A percentile compares a stretch with the other conserved stretches of the same genome.
Conservation (phyloP, 2,329 filamentous ascomycete genomes). For the Pseudocercospora musae region DNA sequence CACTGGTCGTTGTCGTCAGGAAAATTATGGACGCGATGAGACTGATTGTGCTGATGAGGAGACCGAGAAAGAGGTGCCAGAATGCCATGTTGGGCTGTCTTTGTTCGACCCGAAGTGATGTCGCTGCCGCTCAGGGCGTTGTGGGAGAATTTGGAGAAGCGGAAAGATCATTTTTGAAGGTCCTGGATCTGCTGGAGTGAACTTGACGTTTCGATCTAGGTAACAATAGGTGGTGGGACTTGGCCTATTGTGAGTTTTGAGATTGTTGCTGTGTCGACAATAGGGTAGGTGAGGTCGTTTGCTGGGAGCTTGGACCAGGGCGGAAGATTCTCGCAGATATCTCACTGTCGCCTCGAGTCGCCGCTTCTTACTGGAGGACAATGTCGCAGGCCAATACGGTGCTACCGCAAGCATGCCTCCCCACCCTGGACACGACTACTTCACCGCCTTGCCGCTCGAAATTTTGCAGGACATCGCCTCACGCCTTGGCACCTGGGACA, state of each 20-base stretch:
- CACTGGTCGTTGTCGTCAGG: background rate
- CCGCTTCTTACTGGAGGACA: background rate
- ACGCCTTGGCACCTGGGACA: too few relatives aligned
- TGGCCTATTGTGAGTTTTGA: background rate
- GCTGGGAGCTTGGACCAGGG: background rate
- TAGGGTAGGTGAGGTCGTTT: background rate
- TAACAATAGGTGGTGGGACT: background rate
- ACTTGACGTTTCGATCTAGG: background rate
- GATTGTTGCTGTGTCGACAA: background rate
- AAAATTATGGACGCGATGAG: background rate
- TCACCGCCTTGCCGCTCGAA: background rate
- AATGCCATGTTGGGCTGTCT: background rate
- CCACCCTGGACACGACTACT: background rate
- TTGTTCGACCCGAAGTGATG: background rate
- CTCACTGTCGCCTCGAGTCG: background rate
- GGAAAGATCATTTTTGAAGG: background rate
- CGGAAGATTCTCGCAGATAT: too few relatives aligned
- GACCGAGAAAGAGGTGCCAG: conserved; percentile 1
- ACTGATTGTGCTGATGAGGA: conserved; percentile 1
- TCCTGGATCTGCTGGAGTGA: background rate
- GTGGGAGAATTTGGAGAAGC: background rate
- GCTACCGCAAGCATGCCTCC: too few relatives aligned
- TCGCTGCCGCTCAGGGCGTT: background rate
- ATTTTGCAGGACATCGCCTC: background rate
- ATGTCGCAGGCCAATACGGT: too few relatives aligned